Evolutionary conservation across 2,329 filamentous ascomycete genomes (phyloP).

Genomic region (Aquanectria penicillioides): DNA sequence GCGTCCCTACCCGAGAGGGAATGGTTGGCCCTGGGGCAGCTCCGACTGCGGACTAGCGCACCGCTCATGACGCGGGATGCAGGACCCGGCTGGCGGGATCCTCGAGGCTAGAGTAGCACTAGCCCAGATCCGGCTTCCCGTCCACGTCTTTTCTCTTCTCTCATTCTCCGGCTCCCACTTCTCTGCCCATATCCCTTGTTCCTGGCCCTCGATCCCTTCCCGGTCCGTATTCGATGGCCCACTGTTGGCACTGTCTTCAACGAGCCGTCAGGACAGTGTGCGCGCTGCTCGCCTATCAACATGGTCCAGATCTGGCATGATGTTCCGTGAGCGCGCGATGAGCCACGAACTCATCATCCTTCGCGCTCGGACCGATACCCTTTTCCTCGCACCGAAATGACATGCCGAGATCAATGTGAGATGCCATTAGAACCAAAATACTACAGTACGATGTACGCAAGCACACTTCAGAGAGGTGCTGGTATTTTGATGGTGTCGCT

Average conservation of each 20-base stretch:
- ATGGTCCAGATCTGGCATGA: neutral
- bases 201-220: constrained; percentile 14
- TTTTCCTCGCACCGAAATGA: constrained; percentile 3
- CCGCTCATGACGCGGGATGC: constrained; percentile 34
- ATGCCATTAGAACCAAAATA: neutral
- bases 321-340: neutral
- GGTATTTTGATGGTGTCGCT: constrained; percentile 27
- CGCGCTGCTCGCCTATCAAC: neutral
- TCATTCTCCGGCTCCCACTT: neutral
- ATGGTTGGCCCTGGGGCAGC: constrained; percentile 16
- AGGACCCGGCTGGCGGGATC: constrained; percentile 40
- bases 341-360: neutral
- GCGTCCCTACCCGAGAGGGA: constrained; percentile 10
- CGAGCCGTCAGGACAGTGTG: constrained; percentile 9
- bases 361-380: neutral
- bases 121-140: constrained; percentile 19
- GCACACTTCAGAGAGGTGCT: too few relatives aligned
- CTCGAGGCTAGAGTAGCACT: constrained; percentile 21
- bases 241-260: constrained; percentile 13
- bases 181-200: constrained; percentile 20
- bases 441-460: too few relatives aligned
- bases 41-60: constrained; percentile 21
- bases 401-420: neutral
- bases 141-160: constrained; percentile 35
- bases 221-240: neutral